phyloP scores from a whole-genome alignment of 305 asterid species.

The Euphrasia arctica region DNA sequence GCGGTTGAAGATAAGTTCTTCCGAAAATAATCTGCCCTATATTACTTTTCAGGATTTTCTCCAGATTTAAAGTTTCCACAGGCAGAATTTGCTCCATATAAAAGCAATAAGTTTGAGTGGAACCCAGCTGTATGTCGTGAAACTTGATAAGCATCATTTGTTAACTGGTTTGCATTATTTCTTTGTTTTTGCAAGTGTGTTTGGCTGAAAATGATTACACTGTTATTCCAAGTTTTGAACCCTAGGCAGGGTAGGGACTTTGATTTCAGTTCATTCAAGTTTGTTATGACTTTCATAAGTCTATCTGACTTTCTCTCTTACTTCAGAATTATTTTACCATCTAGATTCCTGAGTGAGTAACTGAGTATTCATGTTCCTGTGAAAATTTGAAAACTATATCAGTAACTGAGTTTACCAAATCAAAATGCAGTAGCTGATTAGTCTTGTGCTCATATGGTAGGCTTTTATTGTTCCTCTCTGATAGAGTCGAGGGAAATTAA shows the following conservation, averaged over 20 bases:
- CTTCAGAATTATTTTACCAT: constrained; percentile 1
- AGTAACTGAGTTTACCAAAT: constrained; percentile 13
- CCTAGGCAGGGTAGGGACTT: constrained; percentile 20
- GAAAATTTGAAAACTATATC: constrained; percentile 5
- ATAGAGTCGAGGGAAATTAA: too few relatives aligned
- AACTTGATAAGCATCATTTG: constrained; percentile 20
- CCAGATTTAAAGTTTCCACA: constrained; percentile 93
- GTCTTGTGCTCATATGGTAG: constrained; percentile 11
- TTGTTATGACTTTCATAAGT: constrained; percentile 1
- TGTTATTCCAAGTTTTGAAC: not conserved
- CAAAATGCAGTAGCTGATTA: constrained; percentile 12
- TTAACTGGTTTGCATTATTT: constrained; percentile 19
- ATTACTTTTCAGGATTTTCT: constrained; percentile 67
- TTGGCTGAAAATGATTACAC: constrained; percentile 15
- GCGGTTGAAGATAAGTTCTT: constrained; percentile 11
- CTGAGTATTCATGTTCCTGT: not conserved
- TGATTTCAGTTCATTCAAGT: constrained; percentile 10
- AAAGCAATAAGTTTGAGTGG: constrained; percentile 69
- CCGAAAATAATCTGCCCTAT: constrained; percentile 24
- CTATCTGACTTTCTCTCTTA: constrained; percentile 12
- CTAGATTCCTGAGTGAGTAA: constrained; percentile 8
- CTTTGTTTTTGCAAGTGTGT: constrained; percentile 6
- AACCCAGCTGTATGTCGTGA: constrained; percentile 73
- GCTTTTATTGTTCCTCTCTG: constrained; percentile 5
- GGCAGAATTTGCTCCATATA: constrained; percentile 86